phyloP scores from a whole-genome alignment of 176 grass and related monocot species.

The Thinopyrum elongatum region DNA sequence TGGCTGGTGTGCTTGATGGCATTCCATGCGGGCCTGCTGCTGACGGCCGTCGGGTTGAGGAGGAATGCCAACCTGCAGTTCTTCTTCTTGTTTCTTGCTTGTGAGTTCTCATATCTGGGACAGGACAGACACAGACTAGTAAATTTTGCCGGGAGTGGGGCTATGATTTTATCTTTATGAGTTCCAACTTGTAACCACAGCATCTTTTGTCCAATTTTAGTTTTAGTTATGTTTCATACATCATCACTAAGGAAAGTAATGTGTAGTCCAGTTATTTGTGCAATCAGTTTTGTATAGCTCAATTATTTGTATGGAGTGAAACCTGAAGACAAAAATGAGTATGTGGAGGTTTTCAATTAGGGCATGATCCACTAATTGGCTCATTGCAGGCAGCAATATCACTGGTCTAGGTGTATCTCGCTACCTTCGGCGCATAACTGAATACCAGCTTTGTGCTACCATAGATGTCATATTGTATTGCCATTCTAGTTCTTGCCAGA shows the following conservation, averaged over 20 bases:
- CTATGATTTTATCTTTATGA: background rate
- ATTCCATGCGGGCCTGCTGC: constrained; percentile 51
- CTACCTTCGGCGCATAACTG: background rate
- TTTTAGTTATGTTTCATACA: background rate
- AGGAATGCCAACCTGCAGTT: constrained; percentile 58
- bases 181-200: background rate
- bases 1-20: constrained; percentile 65
- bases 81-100: constrained; percentile 54
- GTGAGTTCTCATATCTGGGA: constrained; percentile 38
- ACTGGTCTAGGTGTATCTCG: background rate
- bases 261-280: background rate
- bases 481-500: background rate
- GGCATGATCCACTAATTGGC: background rate
- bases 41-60: constrained; percentile 47
- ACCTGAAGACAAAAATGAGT: background rate
- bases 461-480: background rate
- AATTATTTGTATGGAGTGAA: background rate
- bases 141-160: background rate
- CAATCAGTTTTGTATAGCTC: background rate
- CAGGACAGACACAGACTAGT: background rate
- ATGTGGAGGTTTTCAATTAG: background rate
- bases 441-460: background rate
- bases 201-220: background rate
- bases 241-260: background rate
- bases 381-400: background rate